phyloP scores from a whole-genome alignment of 2,329 filamentous ascomycete species.

The Trichoderma sp. region DNA sequence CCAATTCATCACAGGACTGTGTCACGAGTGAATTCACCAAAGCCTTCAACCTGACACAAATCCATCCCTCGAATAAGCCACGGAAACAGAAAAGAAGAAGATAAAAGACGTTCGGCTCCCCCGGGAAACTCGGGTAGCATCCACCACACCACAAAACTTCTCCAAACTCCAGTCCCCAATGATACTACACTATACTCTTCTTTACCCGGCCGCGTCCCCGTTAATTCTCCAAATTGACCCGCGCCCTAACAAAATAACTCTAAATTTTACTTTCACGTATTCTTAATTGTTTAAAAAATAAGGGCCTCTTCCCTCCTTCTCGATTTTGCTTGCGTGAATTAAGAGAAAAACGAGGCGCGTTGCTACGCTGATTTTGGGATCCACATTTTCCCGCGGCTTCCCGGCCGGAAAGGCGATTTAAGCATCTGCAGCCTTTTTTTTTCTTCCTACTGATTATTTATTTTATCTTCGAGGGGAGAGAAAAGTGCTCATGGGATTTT shows the following conservation, averaged over 20 bases:
- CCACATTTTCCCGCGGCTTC: slow-evolving; percentile 8
- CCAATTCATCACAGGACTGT: not conserved
- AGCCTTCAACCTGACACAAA: not conserved
- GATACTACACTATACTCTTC: not conserved
- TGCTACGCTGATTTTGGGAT: not conserved
- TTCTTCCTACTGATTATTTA: too few relatives aligned
- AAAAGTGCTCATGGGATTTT: not conserved
- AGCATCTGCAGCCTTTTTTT: not conserved
- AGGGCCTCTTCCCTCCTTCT: not conserved
- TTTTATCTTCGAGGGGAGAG: not conserved
- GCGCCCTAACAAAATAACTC: slow-evolving; percentile 1
- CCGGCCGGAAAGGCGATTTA: not conserved
- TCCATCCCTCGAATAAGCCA: too few relatives aligned
- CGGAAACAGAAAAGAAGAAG: not conserved
- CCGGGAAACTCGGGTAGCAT: not conserved
- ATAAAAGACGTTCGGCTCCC: not conserved
- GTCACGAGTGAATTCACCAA: not conserved
- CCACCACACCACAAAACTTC: not conserved
- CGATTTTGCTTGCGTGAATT: not conserved
- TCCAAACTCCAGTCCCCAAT: not conserved
- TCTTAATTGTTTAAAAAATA: not conserved
- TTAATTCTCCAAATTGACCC: not conserved
- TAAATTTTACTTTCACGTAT: slow-evolving; percentile 4
- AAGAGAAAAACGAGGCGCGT: not conserved
- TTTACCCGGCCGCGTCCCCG: not conserved